phyloP scores from a whole-genome alignment of 1,284 basidiomycete species.

The Cutaneotrichosporon sp. region DNA sequence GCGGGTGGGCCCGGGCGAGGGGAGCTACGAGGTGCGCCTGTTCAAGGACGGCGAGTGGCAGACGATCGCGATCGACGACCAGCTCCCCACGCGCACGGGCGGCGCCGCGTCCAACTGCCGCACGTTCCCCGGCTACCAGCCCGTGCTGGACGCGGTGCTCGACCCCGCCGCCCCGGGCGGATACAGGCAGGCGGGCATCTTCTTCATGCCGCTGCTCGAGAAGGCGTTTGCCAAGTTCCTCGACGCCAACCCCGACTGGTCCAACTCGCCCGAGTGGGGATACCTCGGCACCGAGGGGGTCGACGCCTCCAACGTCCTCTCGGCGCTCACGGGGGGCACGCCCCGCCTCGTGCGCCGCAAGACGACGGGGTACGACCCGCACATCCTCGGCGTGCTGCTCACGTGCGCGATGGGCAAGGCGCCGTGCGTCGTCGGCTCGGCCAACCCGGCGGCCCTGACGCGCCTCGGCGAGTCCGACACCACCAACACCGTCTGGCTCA shows the following conservation, averaged over 20 bases:
- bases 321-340: slow-evolving; percentile 25
- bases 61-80: slow-evolving; percentile 24
- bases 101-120: slow-evolving; percentile 15
- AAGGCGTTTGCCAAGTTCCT: slow-evolving; percentile 31
- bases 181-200: slow-evolving; percentile 16
- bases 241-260: slow-evolving; percentile 18
- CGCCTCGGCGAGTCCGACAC: slow-evolving; percentile 17
- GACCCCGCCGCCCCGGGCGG: too few relatives aligned
- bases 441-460: slow-evolving; percentile 13
- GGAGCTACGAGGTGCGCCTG: slow-evolving; percentile 9
- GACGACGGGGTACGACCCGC: slow-evolving; percentile 7
- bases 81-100: slow-evolving; percentile 19
- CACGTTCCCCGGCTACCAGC: slow-evolving; percentile 25
- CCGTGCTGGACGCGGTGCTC: slow-evolving; percentile 16
- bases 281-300: slow-evolving; percentile 20
- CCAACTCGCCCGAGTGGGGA: slow-evolving; percentile 1
- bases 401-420: slow-evolving; percentile 20
- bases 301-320: slow-evolving; percentile 16
- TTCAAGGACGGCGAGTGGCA: slow-evolving; percentile 18
- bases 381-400: slow-evolving; percentile 18
- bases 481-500: slow-evolving; percentile 17
- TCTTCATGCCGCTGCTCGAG: slow-evolving; percentile 29
- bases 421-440: slow-evolving; percentile 23
- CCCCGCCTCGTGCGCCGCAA: slow-evolving; percentile 13
- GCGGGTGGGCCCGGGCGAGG: not conserved